These are phyloP conservation scores for Nakazawaea populi DNA, from an alignment of 805 yeast species.

Conservation along the genomic window DNA sequence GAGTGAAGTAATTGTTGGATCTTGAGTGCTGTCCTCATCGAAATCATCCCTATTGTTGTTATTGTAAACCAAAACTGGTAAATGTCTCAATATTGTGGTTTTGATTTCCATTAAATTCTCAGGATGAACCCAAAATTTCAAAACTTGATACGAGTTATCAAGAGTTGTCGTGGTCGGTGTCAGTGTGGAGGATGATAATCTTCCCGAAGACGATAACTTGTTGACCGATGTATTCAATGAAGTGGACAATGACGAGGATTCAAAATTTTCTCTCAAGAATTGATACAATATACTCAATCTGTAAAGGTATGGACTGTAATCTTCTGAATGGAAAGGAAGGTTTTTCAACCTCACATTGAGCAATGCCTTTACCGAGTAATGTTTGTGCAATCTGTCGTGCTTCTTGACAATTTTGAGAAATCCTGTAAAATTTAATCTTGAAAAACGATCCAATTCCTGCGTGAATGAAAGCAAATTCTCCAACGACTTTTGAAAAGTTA, in stretches of 20 bases:
- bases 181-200: constrained; percentile 26
- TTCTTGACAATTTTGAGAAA: constrained; percentile 92
- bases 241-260: constrained; percentile 21
- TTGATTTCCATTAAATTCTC: constrained; percentile 96
- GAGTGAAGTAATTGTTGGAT: constrained; percentile 80
- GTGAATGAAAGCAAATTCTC: constrained; percentile 73
- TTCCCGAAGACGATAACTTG: constrained; percentile 37
- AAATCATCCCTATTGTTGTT: constrained; percentile 42
- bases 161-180: constrained; percentile 20
- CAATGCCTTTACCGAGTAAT: constrained; percentile 85
- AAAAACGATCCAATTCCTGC: constrained; percentile 83
- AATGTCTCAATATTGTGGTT: constrained; percentile 87
- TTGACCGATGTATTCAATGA: constrained; percentile 40
- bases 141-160: constrained; percentile 42
- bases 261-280: constrained; percentile 64
- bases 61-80: constrained; percentile 82
- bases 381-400: constrained; percentile 86
- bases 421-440: constrained; percentile 90
- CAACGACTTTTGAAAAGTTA: constrained; percentile 54
- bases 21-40: constrained; percentile 44
- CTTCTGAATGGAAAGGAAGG: constrained; percentile 91
- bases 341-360: constrained; percentile 81
- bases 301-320: constrained; percentile 85
- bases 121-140: constrained; percentile 96
- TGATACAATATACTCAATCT: constrained; percentile 78